Evolutionary conservation across 306 rosid genomes (phyloP), one percentile per base, ranked within the genome.

Genomic region (Vigna radiata): DNA sequence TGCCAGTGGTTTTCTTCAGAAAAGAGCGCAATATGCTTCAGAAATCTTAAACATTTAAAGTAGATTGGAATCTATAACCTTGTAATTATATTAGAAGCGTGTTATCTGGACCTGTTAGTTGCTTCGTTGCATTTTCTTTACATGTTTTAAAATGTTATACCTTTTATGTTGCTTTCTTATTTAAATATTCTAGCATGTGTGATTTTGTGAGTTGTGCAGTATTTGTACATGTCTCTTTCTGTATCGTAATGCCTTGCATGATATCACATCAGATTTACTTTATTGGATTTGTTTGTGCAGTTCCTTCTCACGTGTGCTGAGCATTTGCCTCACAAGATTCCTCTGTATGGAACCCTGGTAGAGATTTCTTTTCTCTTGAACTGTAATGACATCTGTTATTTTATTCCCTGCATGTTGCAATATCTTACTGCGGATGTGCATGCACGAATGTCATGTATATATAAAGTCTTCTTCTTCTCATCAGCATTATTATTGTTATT

Each of bases 281-380:
- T 63, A 18, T 80, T 75, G 31, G 56, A 37, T 86, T 81, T 73
- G 27, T 83, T 79, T 70, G 15, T 84, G 86, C 98, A 95, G 99
- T 87, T 88, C 84, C 87, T 95, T 83, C 77, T 89, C 13, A 68
- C 77, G 43, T 92, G 97, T 75, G 87, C 90, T 46, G 99, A 90
- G 78, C 99, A 92, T 82, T 83, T 95, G 87, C 96, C 98, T 81
- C 99, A 95, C 85, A 95, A 95, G 88, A 86, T 83, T 85, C 95
- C 99, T 69, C 68, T 90, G 3, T 95, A 89, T 66, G 97, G 97
- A 81, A 88, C 99, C 6, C 66, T 95, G 99, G 99, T 95, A 91
- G 12, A 65, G 41, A 64, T 18, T 72, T 59, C 6, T 55, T 66
- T 73, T 50, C 74, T n/a, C 76, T 60, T 15, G 46, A 54, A 72